Evolutionary conservation across 495 filamentous ascomycete species (phyloP), one percentile per base, ranked within the genome.

Genomic region (Saxophila tyrrhenica): DNA sequence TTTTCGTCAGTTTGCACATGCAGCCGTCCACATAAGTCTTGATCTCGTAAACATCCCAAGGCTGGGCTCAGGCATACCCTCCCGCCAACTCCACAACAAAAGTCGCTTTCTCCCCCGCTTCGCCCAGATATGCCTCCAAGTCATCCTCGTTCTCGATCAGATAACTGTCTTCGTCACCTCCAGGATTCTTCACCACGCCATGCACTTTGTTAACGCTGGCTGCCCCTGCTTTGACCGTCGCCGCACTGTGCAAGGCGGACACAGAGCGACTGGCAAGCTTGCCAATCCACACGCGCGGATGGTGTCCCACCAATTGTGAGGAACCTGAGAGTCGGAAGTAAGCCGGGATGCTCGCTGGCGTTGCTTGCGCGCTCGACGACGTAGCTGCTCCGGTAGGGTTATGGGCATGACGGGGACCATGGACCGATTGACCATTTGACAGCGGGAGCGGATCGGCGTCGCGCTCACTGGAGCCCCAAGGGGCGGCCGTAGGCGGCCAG

Each of bases 81-180:
- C 48, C 59, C 17, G 39, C 58, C 25, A 71, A 51, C 58, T 52
- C 61, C 49, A 86, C 77, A n/a, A 74, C 65, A 67, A 90, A 85
- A 10, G 73, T 81, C 2, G 81, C 78, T 66, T 85, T 86, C 24
- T 53, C 81, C 52, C 74, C 66, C 2, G 83, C 73, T 65, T 84
- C 80, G 41, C 69, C 69, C 56, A 90, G 61, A 68, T 86, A 90
- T 1, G 78, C 81, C 52, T 78, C 78, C 49, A 90, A 60, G 67
- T 89, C 84, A 43, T 78, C 78, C 61, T 88, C 84, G 25, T 80
- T 73, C 51, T 81, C 80, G 60, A 90, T 80, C 25, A 69, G 63
- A 62, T 83, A 73, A 3, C 65, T 63, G 48, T 81, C 65, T 65
- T 84, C 78, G 54, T 71, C 69, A n/a, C 75, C 80, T 39, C 70